Base-by-base conservation (phyloP, 176 grass and related monocot species). In the Triticum turgidum region DNA sequence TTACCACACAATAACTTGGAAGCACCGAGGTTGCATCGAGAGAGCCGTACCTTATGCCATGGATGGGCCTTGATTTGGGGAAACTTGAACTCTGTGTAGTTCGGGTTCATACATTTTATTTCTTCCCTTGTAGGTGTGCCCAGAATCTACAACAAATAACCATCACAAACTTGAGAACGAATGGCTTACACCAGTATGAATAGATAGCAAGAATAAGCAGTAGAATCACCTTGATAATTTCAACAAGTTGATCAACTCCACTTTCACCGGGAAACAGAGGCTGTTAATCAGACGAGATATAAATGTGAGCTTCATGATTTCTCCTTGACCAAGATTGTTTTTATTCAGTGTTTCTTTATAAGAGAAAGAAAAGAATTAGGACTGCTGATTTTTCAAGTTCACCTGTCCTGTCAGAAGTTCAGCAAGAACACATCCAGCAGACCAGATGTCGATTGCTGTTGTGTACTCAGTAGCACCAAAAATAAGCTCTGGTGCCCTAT, bases 71-170 rank as follows among this genome's bases (percentile, higher is more conserved):
- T 98, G 73, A 98, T 98, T 42, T 97, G 94, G 0, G 94, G 94
- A 38, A 97, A 97, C 69, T 97, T 97, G 27, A 94, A 97, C 34
- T 98, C 93, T 0, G 89, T 93, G 65, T 98, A 98, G 76, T 95
- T 98, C 33, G 91, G 95, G 72, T 95, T 98, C 93, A 98, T 98
- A 76, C 95, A 98, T 84, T 98, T 98, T 11, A 98, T 98, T 91
- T 98, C 95, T 85, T 98, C 95, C 88, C 95, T 87, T 69, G 95
- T 98, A n/a, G 95, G 95, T 35, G 95, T 98, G 61, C 95, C 95
- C 63, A 98, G 64, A 81, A 98, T 84, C 93, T 95, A 47, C 58
- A 7, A 59, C 45, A 69, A 5, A 54, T 41, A 79, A 77, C 7
- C 9, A 76, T 76, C 44, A 30, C 73, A 76, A 76, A 76, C 42